Percentiles rank a stretch among this genome's conserved stretches.
phyloP scores from a whole-genome alignment of 2,329 filamentous ascomycete species.

The Penicillium rolfsii region DNA sequence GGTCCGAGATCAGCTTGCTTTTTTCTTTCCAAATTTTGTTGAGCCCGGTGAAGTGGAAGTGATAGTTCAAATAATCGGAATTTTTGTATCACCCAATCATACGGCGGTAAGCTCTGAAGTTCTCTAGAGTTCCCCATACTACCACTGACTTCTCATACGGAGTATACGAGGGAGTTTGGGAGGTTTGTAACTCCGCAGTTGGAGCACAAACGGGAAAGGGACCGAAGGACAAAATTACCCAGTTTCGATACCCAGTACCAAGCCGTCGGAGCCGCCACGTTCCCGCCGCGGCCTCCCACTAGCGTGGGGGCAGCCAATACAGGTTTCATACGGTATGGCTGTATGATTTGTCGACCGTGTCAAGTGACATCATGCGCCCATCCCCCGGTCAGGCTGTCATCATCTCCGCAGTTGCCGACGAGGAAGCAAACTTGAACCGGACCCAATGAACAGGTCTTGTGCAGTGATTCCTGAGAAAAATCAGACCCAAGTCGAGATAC shows the following conservation, averaged over 20 bases:
- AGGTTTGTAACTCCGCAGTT: too few relatives aligned
- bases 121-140: not conserved
- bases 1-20: not conserved
- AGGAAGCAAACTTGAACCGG: not conserved
- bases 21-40: not conserved
- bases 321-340: not conserved
- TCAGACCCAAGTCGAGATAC: not conserved
- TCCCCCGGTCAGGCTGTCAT: not conserved
- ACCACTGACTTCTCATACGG: not conserved
- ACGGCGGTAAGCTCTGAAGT: not conserved
- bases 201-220: not conserved
- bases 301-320: constrained; percentile 31
- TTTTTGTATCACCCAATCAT: not conserved
- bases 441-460: not conserved
- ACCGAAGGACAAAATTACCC: not conserved
- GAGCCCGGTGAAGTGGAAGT: not conserved
- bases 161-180: too few relatives aligned
- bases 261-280: not conserved
- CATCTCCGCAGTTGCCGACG: not conserved
- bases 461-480: too few relatives aligned
- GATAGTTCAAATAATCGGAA: not conserved
- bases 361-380: constrained; percentile 19
- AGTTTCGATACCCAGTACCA: not conserved
- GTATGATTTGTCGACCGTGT: not conserved
- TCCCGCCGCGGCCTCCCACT: constrained; percentile 12